Conservation (phyloP, 495 filamentous ascomycete species). For the Aspergillus conjunctus region DNA sequence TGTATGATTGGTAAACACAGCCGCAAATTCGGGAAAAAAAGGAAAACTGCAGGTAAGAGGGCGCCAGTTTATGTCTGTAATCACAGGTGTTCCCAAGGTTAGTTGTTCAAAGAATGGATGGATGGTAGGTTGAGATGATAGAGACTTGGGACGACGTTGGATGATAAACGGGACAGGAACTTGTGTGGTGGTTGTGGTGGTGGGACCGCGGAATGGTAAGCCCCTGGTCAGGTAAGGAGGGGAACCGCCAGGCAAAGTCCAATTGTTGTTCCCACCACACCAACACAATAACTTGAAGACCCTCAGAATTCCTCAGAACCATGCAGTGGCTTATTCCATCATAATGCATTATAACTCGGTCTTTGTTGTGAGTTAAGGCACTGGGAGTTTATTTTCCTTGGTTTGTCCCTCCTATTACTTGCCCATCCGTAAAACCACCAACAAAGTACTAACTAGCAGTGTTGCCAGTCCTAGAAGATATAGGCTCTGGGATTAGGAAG, state of each 20-base stretch:
- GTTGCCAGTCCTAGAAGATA: background rate
- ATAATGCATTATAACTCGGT: background rate
- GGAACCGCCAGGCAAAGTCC: background rate
- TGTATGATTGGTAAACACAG: conserved; percentile 32
- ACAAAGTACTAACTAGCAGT: background rate
- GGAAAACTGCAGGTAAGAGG: background rate
- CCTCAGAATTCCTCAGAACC: background rate
- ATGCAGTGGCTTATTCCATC: background rate
- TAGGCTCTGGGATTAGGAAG: background rate
- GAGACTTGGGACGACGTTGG: background rate
- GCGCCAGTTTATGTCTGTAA: background rate
- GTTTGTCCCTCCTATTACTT: background rate
- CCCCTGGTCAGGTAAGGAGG: background rate
- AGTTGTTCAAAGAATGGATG: too few species aligned
- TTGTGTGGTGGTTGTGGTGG: background rate
- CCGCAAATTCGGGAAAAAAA: conserved; percentile 19
- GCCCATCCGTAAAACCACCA: too few species aligned
- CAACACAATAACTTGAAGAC: background rate
- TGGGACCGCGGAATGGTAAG: background rate
- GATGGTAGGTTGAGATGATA: background rate
- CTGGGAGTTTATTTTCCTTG: background rate
- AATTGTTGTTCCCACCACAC: background rate
- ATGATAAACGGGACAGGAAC: background rate
- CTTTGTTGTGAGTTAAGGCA: background rate
- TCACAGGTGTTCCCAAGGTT: background rate